phyloP scores from a whole-genome alignment of 2,329 filamentous ascomycete species.

The Plenodomus tracheiphilus region DNA sequence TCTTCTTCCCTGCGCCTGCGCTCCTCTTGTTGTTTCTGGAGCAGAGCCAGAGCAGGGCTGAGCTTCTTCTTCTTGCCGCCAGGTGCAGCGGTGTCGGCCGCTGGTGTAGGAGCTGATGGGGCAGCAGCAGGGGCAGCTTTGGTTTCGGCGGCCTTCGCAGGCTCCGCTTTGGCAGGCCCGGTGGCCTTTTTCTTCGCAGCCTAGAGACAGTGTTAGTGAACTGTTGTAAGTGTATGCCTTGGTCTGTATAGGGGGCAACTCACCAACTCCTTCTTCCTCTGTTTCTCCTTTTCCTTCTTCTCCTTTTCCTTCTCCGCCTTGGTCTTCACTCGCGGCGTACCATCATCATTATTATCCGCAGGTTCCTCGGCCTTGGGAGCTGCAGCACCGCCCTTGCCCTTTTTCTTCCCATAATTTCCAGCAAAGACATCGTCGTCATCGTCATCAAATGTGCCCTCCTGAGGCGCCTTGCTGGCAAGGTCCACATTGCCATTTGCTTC shows the following conservation, averaged over 20 bases:
- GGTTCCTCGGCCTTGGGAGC: conserved; percentile 45
- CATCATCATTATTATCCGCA: conserved; percentile 44
- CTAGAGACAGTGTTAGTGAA: conserved; percentile 24
- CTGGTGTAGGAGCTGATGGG: conserved; percentile 30
- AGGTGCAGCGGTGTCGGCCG: conserved; percentile 39
- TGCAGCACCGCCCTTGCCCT: conserved; percentile 61
- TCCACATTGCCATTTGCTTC: conserved; percentile 52
- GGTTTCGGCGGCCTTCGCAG: conserved; percentile 47
- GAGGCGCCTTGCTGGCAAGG: conserved; percentile 70
- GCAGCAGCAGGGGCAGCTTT: conserved; percentile 41
- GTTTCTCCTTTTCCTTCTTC: conserved; percentile 98
- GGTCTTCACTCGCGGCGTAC: conserved; percentile 68
- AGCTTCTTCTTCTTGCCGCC: conserved; percentile 88
- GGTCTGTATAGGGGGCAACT: conserved; percentile 17
- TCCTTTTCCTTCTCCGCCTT: conserved; percentile 99
- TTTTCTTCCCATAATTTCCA: conserved; percentile 66
- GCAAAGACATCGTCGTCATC: conserved; percentile 85
- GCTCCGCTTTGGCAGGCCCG: conserved; percentile 52
- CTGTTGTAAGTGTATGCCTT: neutral
- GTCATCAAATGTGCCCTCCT: conserved; percentile 69
- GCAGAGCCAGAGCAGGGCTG: conserved; percentile 68
- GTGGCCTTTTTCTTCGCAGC: conserved; percentile 61
- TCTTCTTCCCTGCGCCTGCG: conserved; percentile 69
- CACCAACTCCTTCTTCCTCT: conserved; percentile 97
- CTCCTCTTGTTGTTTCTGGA: conserved; percentile 85